phyloP scores from a whole-genome alignment of 768 basidiomycete genomes.

The Leccinum subtestaceum region DNA sequence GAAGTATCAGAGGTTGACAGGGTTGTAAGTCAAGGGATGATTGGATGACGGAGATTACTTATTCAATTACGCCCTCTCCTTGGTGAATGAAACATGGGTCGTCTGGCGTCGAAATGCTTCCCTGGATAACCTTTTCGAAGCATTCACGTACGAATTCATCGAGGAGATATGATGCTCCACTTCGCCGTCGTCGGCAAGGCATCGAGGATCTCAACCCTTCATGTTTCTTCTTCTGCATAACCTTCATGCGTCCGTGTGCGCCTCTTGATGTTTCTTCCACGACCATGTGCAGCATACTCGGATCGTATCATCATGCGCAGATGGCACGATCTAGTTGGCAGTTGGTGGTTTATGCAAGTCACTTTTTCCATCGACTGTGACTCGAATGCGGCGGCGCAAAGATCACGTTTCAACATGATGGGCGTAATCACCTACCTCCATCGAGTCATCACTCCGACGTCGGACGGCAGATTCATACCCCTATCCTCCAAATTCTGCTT shows the following conservation, averaged over 20 bases:
- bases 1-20: background rate
- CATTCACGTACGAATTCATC: background rate
- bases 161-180: background rate
- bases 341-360: background rate
- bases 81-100: background rate
- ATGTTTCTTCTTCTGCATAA: background rate
- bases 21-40: background rate
- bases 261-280: background rate
- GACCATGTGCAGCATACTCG: background rate
- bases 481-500: background rate
- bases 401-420: background rate
- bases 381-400: background rate
- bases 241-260: background rate
- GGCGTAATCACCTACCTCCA: background rate
- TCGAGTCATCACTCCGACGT: background rate
- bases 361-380: background rate
- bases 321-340: background rate
- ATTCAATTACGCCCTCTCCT: background rate
- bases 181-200: background rate
- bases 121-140: constrained; percentile 1
- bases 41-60: background rate
- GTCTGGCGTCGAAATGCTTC: background rate
- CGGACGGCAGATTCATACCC: background rate
- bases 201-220: background rate
- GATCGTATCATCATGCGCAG: background rate